Evolutionary conservation across 2,329 filamentous ascomycete species (phyloP).

Genomic region (Fusarium humuli): DNA sequence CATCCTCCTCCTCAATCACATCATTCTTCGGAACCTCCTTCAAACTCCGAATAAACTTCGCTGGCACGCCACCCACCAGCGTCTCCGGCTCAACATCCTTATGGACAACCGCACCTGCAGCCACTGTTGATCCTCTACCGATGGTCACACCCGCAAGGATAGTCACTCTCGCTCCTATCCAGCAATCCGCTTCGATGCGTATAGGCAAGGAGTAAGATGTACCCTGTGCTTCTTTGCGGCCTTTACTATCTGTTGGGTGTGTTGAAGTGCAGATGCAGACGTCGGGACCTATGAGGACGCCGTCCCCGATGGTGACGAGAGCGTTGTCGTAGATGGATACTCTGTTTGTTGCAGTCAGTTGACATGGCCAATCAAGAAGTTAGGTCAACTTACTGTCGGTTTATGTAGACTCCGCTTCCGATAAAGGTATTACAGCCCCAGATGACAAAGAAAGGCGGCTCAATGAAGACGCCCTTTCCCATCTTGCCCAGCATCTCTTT

Average conservation of each 20-base stretch:
- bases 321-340: slow-evolving; percentile 18
- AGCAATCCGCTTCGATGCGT: slow-evolving; percentile 13
- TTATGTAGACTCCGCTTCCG: slow-evolving; percentile 16
- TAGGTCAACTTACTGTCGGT: slow-evolving; percentile 1
- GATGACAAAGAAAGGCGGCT: slow-evolving; percentile 15
- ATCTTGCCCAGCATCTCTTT: slow-evolving; percentile 11
- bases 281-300: slow-evolving; percentile 7
- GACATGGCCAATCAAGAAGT: rapidly evolving
- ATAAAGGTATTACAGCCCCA: slow-evolving; percentile 27
- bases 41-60: slow-evolving; percentile 11
- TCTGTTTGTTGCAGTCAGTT: neutral
- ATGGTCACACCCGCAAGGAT: slow-evolving; percentile 16
- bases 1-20: neutral
- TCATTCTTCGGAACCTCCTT: neutral
- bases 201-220: slow-evolving; percentile 25
- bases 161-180: slow-evolving; percentile 19
- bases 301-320: slow-evolving; percentile 11
- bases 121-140: slow-evolving; percentile 16
- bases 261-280: slow-evolving; percentile 20
- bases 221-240: neutral
- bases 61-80: slow-evolving; percentile 23
- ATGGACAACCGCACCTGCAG: slow-evolving; percentile 15
- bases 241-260: neutral
- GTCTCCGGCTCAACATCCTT: slow-evolving; percentile 23
- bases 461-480: slow-evolving; percentile 1